Conservation (phyloP, 805 yeast species). For the Phaffomyces opuntiae region DNA sequence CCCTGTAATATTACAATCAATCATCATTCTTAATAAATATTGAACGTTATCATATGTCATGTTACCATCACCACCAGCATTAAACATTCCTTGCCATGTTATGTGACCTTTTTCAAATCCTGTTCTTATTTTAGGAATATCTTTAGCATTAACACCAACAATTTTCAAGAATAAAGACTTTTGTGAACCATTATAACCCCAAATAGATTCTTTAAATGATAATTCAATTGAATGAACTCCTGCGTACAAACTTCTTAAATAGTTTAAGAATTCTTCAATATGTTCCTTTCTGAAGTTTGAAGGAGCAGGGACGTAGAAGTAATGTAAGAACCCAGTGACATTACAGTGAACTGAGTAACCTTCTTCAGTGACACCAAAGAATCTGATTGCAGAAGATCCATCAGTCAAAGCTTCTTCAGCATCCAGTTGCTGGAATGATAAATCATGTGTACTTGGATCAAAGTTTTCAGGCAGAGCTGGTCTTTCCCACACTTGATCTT, state of each 20-base stretch:
- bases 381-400: conserved; percentile 60
- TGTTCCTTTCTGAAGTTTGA: conserved; percentile 57
- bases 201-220: conserved; percentile 70
- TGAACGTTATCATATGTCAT: conserved; percentile 88
- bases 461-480: conserved; percentile 48
- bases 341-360: conserved; percentile 90
- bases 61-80: conserved; percentile 40
- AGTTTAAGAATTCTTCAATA: conserved; percentile 36
- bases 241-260: conserved; percentile 40
- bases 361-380: conserved; percentile 85
- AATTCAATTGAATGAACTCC: conserved; percentile 65
- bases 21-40: conserved; percentile 78
- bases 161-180: conserved; percentile 77
- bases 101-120: conserved; percentile 82
- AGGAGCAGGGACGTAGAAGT: conserved; percentile 89
- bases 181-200: conserved; percentile 85
- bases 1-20: conserved; percentile 87
- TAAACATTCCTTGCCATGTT: conserved; percentile 55
- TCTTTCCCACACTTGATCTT: conserved; percentile 43
- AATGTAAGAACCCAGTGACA: conserved; percentile 83
- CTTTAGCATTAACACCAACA: conserved; percentile 55
- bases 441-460: conserved; percentile 41
- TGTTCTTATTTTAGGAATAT: conserved; percentile 61
- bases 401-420: conserved; percentile 74
- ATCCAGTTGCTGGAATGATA: conserved; percentile 85